These are phyloP conservation scores for Plantago coronopus DNA, from an alignment of 305 asterid species.

Conservation along the genomic window DNA sequence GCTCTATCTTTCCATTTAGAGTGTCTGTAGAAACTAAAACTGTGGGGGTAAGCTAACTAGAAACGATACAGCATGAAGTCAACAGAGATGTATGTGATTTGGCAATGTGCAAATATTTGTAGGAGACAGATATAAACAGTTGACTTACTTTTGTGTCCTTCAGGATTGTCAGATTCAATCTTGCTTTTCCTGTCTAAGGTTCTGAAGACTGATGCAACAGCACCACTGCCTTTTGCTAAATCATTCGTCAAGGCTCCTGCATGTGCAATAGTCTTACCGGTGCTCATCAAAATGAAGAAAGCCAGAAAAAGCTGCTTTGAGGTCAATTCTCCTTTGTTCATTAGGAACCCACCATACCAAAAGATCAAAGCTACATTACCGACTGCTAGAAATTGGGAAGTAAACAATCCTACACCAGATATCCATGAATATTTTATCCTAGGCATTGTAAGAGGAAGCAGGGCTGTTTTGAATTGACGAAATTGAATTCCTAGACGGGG, in stretches of 20 bases:
- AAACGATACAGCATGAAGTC: too few species aligned
- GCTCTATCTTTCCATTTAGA: slow-evolving; percentile 41
- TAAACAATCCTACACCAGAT: slow-evolving; percentile 42
- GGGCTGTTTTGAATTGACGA: slow-evolving; percentile 47
- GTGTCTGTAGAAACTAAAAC: neutral
- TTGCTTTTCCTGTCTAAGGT: slow-evolving; percentile 37
- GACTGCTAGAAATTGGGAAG: slow-evolving; percentile 39
- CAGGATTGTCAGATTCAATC: slow-evolving; percentile 31
- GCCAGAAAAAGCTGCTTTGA: slow-evolving; percentile 41
- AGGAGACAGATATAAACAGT: too few species aligned
- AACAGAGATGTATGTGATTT: too few species aligned
- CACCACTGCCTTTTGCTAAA: slow-evolving; percentile 41
- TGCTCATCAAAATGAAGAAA: slow-evolving; percentile 46
- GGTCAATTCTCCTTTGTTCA: slow-evolving; percentile 27
- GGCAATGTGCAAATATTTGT: too few species aligned
- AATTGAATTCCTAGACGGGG: slow-evolving; percentile 25
- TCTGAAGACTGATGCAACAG: slow-evolving; percentile 35
- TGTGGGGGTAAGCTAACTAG: too few species aligned
- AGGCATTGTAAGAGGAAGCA: slow-evolving; percentile 26
- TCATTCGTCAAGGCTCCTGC: slow-evolving; percentile 52
- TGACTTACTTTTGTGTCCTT: slow-evolving; percentile 22
- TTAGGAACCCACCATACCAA: slow-evolving; percentile 56
- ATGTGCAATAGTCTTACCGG: slow-evolving; percentile 44
- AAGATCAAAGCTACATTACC: slow-evolving; percentile 39
- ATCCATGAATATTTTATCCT: slow-evolving; percentile 44